Percentiles rank a stretch among this genome's conserved stretches.
Conservation (phyloP, 1,139 yeast species). For the Pichia sp. region DNA sequence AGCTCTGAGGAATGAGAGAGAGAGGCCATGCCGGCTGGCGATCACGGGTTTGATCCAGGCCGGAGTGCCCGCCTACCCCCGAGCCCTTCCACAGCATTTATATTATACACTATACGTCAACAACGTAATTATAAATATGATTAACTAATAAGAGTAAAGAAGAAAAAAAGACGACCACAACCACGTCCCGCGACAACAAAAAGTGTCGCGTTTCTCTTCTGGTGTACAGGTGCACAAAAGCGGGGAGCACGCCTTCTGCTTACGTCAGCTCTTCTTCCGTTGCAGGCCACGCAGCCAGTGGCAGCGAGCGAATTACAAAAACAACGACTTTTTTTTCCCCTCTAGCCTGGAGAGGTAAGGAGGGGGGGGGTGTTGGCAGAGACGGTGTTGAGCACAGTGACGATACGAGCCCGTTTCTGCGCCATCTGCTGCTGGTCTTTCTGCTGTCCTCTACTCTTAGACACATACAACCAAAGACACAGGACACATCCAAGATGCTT, state of each 20-base stretch:
- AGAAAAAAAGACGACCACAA: too few relatives aligned
- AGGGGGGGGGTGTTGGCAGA: not conserved
- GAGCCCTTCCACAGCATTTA: too few relatives aligned
- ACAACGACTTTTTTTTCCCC: constrained; percentile 1
- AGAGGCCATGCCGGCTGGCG: not conserved
- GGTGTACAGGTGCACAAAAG: not conserved
- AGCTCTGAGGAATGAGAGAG: constrained; percentile 19
- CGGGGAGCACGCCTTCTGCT: not conserved
- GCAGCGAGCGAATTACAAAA: constrained; percentile 12
- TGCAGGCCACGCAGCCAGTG: constrained; percentile 2
- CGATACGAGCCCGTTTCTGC: too few relatives aligned
- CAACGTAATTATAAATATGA: too few relatives aligned
- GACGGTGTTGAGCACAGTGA: not conserved
- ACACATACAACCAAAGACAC: not conserved
- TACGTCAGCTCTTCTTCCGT: not conserved
- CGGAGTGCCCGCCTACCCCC: too few relatives aligned
- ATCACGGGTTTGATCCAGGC: too few relatives aligned
- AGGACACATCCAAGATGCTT: too few relatives aligned
- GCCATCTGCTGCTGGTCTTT: too few relatives aligned
- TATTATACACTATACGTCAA: too few relatives aligned
- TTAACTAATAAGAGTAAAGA: too few relatives aligned
- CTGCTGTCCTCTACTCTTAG: too few relatives aligned
- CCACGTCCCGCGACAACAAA: not conserved
- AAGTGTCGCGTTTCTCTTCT: not conserved
- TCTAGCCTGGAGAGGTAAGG: not conserved